Evolutionary conservation across 2,329 filamentous ascomycete species (phyloP).

Genomic region (Apiospora arundinis): DNA sequence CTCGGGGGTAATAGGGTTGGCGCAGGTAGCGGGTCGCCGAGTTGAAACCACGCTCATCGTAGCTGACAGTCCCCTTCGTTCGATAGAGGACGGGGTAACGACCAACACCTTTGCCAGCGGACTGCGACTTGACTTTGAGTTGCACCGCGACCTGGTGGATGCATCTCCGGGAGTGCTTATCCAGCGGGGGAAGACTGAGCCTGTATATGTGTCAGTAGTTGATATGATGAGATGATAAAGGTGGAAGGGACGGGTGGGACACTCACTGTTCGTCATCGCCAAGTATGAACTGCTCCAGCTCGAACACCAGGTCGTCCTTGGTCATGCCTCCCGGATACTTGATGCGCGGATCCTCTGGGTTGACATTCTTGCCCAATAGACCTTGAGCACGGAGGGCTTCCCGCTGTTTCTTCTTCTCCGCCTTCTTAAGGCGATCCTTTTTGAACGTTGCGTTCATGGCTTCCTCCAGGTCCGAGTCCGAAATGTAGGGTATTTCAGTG

Average conservation of each 20-base stretch:
- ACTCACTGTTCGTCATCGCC: constrained; percentile 67
- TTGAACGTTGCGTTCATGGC: constrained; percentile 66
- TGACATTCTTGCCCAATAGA: constrained; percentile 64
- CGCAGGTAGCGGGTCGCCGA: constrained; percentile 51
- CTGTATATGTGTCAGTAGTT: constrained; percentile 46
- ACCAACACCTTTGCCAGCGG: constrained; percentile 73
- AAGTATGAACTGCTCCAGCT: constrained; percentile 75
- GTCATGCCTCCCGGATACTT: constrained; percentile 79
- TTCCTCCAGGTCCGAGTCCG: constrained; percentile 71
- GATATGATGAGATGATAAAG: constrained; percentile 17
- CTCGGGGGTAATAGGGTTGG: constrained; percentile 62
- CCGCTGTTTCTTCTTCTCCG: constrained; percentile 71
- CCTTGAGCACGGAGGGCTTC: constrained; percentile 72
- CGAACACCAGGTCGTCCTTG: constrained; percentile 72
- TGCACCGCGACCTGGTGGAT: constrained; percentile 80
- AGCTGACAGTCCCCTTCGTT: constrained; percentile 69
- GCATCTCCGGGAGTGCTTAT: constrained; percentile 75
- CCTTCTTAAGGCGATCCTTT: constrained; percentile 75
- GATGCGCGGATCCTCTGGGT: constrained; percentile 64
- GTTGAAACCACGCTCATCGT: constrained; percentile 61
- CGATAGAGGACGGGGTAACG: constrained; percentile 82
- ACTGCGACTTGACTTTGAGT: constrained; percentile 84
- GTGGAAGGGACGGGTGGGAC: background rate
- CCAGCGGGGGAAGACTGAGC: constrained; percentile 82
- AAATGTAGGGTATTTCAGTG: constrained; percentile 60